Percentiles rank a stretch among this genome's conserved stretches.
Evolutionary conservation across 2,329 filamentous ascomycete genomes (phyloP).

Genomic region (Tolypocladium ovalisporum): DNA sequence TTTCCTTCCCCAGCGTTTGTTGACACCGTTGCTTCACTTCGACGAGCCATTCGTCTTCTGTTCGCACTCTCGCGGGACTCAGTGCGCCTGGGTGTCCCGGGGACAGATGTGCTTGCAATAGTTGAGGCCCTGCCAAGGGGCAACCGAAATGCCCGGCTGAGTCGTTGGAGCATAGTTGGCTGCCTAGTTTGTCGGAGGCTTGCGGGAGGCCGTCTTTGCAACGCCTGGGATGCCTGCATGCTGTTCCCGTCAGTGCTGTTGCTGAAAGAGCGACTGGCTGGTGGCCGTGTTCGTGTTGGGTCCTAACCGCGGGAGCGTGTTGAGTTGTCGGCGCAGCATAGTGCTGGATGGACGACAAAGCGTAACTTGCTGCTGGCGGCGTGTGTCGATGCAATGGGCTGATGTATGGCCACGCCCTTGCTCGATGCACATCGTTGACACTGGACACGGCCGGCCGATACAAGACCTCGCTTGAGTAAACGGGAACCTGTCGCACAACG

Average conservation of each 20-base stretch:
- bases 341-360: background rate
- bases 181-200: conserved; percentile 1
- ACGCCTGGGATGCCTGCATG: background rate
- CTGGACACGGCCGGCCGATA: conserved; percentile 3
- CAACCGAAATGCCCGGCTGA: conserved; percentile 15
- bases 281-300: background rate
- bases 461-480: background rate
- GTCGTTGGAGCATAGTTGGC: conserved; percentile 15
- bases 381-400: background rate
- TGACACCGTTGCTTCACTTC: background rate
- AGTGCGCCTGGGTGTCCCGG: conserved; percentile 5
- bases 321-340: background rate
- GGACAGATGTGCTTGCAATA: conserved; percentile 16
- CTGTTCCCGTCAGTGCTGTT: background rate
- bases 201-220: background rate
- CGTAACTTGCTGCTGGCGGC: background rate
- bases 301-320: background rate
- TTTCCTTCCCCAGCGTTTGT: background rate
- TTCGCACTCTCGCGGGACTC: background rate
- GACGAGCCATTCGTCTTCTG: background rate
- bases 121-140: conserved; percentile 24
- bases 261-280: background rate
- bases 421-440: background rate
- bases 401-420: background rate
- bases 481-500: background rate